Percentiles rank a stretch among this genome's conserved stretches.
phyloP scores from a whole-genome alignment of 179 eudicot genomes.

The Nepenthes alata region DNA sequence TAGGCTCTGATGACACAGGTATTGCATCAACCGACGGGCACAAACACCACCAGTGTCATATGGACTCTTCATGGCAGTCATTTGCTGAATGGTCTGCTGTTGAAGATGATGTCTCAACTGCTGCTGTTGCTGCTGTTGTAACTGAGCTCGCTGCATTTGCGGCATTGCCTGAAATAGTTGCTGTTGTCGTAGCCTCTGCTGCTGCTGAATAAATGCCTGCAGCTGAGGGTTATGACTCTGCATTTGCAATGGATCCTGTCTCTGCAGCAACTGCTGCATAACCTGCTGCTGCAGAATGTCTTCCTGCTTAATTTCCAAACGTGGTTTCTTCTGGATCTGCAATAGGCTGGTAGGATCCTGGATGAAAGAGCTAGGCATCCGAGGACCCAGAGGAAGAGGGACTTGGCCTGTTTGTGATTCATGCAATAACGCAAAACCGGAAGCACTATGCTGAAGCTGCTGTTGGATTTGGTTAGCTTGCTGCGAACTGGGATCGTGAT shows the following conservation, averaged over 20 bases:
- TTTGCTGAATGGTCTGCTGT: constrained; percentile 58
- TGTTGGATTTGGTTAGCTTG: constrained; percentile 36
- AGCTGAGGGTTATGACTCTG: constrained; percentile 63
- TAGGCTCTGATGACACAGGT: constrained; percentile 79
- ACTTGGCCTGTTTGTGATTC: constrained; percentile 46
- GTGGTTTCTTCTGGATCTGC: constrained; percentile 70
- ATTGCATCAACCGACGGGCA: constrained; percentile 82
- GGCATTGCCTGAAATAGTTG: constrained; percentile 72
- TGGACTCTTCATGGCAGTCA: constrained; percentile 44
- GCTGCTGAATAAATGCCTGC: constrained; percentile 74
- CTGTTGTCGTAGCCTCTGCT: constrained; percentile 66
- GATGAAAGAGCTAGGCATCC: constrained; percentile 33
- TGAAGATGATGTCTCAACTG: constrained; percentile 64
- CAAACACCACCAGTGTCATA: constrained; percentile 70
- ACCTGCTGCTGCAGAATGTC: constrained; percentile 68
- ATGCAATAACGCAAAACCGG: constrained; percentile 48
- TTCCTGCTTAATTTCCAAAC: constrained; percentile 77
- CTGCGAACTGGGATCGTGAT: constrained; percentile 50
- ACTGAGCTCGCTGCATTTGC: constrained; percentile 62
- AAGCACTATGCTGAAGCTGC: constrained; percentile 43
- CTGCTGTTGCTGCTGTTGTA: constrained; percentile 47
- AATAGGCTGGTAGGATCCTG: constrained; percentile 49
- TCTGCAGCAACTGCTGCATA: constrained; percentile 61
- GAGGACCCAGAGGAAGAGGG: constrained; percentile 34
- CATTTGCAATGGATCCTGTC: constrained; percentile 66